Evolutionary conservation across 2,329 filamentous ascomycete species (phyloP).

Genomic region (Xylaria digitata): DNA sequence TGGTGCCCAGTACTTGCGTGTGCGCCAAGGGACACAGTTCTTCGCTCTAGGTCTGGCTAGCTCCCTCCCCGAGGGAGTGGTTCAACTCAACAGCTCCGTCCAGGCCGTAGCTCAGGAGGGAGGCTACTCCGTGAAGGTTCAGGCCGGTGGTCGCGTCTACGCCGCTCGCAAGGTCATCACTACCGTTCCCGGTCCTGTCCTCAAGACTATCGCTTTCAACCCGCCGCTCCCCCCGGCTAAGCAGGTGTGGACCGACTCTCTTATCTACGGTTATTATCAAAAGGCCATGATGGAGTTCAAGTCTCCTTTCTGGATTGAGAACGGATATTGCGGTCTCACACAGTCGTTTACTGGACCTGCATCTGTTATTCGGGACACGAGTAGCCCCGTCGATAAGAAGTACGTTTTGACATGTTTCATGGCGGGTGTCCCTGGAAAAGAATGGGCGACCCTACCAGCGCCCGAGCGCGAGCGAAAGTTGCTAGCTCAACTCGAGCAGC

Average conservation of each 20-base stretch:
- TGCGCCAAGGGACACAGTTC: constrained; percentile 59
- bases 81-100: constrained; percentile 51
- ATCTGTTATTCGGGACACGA: constrained; percentile 59
- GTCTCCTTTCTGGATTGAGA: constrained; percentile 53
- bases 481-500: constrained; percentile 45
- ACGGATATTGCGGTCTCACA: constrained; percentile 58
- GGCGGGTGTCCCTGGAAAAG: constrained; percentile 50
- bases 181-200: constrained; percentile 60
- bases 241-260: constrained; percentile 50
- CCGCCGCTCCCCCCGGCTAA: constrained; percentile 59
- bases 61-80: constrained; percentile 46
- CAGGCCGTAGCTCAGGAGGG: constrained; percentile 46
- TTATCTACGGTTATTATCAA: constrained; percentile 60
- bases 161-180: constrained; percentile 55
- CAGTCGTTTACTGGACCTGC: constrained; percentile 60
- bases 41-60: constrained; percentile 54
- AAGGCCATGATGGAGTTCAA: constrained; percentile 61
- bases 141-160: constrained; percentile 32
- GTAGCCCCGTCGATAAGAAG: constrained; percentile 45
- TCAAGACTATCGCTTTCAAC: constrained; percentile 58
- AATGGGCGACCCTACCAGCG: constrained; percentile 46
- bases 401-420: constrained; percentile 57
- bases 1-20: constrained; percentile 65
- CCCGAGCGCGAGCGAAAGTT: constrained; percentile 38
- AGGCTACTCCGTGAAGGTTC: constrained; percentile 38